A percentile compares a stretch with the other conserved stretches of the same genome.
Conservation (phyloP, 1,284 basidiomycete genomes). For the Fistulina hepatica region DNA sequence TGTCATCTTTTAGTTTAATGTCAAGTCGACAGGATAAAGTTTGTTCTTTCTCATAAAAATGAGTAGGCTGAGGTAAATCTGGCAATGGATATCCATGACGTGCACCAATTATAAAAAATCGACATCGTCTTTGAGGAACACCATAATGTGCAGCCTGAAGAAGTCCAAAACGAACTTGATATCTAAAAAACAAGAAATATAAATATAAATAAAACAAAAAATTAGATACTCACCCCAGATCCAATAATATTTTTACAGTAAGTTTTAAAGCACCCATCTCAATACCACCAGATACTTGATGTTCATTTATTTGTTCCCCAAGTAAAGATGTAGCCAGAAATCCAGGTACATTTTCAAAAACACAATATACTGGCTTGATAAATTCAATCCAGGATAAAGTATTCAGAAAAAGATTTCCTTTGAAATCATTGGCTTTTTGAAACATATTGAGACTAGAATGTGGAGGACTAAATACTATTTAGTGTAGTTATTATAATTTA, state of each 20-base stretch:
- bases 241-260: conserved; percentile 42
- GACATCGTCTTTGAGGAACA: conserved; percentile 50
- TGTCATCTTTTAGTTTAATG: conserved; percentile 22
- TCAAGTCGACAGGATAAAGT: too few species aligned
- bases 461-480: not conserved
- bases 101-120: conserved; percentile 60
- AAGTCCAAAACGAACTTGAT: conserved; percentile 54
- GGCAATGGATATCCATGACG: conserved; percentile 44
- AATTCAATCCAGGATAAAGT: not conserved
- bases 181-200: conserved; percentile 28
- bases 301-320: conserved; percentile 16
- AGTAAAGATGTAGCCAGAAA: conserved; percentile 36
- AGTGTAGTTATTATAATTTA: not conserved
- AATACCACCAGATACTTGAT: conserved; percentile 28
- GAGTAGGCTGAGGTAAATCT: conserved; percentile 52
- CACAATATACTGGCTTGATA: not conserved
- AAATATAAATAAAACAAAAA: conserved; percentile 1
- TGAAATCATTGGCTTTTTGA: not conserved
- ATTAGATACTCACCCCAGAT: conserved; percentile 40
- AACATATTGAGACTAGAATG: not conserved
- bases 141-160: conserved; percentile 62
- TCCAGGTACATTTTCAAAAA: conserved; percentile 58
- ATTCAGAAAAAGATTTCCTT: not conserved
- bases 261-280: conserved; percentile 54
- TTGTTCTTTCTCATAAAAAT: too few species aligned